A percentile compares a stretch with the other conserved stretches of the same genome.
phyloP scores from a whole-genome alignment of 2,329 filamentous ascomycete species.

The Sclerotinia subarctica region DNA sequence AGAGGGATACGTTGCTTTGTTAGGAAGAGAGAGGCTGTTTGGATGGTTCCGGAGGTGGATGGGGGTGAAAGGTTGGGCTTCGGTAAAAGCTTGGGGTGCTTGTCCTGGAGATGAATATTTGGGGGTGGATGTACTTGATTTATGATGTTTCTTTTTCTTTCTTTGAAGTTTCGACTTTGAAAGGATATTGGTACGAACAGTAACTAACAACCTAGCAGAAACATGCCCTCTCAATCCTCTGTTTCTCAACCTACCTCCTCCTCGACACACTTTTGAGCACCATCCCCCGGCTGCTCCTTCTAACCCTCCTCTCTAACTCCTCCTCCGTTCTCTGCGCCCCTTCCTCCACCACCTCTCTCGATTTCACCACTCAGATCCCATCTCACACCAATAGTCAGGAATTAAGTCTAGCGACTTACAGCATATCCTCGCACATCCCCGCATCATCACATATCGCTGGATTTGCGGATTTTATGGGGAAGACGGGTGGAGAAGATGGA shows the following conservation, averaged over 20 bases:
- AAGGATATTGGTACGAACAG: not conserved
- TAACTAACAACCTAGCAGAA: constrained; percentile 30
- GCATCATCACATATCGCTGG: constrained; percentile 26
- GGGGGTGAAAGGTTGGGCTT: not conserved
- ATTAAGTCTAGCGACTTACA: not conserved
- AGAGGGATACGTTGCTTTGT: no score
- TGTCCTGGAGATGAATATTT: not conserved
- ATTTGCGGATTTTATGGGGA: constrained; percentile 26
- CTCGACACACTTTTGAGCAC: constrained; percentile 36
- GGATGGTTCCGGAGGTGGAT: no score
- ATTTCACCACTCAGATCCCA: not conserved
- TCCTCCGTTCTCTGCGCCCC: not conserved
- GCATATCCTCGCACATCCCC: not conserved
- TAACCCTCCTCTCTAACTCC: not conserved
- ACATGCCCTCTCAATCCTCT: constrained; percentile 23
- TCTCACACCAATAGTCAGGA: not conserved
- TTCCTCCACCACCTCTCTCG: not conserved
- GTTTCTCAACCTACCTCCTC: constrained; percentile 38
- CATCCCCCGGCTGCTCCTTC: constrained; percentile 33
- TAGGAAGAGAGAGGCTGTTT: no score
- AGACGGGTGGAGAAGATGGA: not conserved
- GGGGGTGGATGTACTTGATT: no score
- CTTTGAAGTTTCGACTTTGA: constrained; percentile 2
- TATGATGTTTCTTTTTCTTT: not conserved
- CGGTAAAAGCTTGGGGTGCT: not conserved